Evolutionary conservation across 768 basidiomycete species (phyloP).

Genomic region (Tylopilus vinaceipallidus): DNA sequence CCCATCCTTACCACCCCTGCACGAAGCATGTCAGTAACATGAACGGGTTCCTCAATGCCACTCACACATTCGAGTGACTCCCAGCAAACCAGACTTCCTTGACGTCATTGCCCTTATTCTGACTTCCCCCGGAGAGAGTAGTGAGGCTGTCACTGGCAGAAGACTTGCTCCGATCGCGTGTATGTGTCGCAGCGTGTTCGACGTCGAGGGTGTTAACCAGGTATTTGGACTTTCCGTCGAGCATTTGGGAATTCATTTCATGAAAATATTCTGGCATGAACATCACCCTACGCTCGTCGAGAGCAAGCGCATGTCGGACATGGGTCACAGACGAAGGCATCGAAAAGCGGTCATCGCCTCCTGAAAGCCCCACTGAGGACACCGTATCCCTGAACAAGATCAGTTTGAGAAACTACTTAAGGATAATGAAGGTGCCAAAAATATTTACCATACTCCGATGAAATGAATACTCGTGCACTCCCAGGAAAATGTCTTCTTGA

Average conservation of each 20-base stretch:
- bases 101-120: slow-evolving; percentile 33
- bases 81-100: slow-evolving; percentile 71
- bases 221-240: slow-evolving; percentile 13
- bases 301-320: slow-evolving; percentile 61
- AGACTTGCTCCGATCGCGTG: too few relatives aligned
- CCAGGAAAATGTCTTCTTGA: slow-evolving; percentile 47
- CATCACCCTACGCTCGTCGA: slow-evolving; percentile 61
- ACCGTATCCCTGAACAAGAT: slow-evolving; percentile 57
- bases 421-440: slow-evolving; percentile 12
- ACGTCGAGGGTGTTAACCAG: not conserved
- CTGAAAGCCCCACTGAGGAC: slow-evolving; percentile 56
- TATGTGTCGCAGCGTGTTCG: not conserved
- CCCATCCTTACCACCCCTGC: slow-evolving; percentile 24
- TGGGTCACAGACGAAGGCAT: slow-evolving; percentile 57
- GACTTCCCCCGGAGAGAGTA: not conserved
- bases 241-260: slow-evolving; percentile 27
- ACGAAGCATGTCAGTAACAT: too few relatives aligned
- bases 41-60: not conserved
- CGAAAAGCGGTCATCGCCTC: slow-evolving; percentile 45
- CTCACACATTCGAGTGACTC: slow-evolving; percentile 37
- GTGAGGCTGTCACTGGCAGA: too few relatives aligned
- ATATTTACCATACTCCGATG: slow-evolving; percentile 52
- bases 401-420: too few relatives aligned
- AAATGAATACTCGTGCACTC: slow-evolving; percentile 46
- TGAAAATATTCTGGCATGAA: slow-evolving; percentile 47